Conservation (phyloP, 2,329 filamentous ascomycete genomes). For the Xylaria sp. region DNA sequence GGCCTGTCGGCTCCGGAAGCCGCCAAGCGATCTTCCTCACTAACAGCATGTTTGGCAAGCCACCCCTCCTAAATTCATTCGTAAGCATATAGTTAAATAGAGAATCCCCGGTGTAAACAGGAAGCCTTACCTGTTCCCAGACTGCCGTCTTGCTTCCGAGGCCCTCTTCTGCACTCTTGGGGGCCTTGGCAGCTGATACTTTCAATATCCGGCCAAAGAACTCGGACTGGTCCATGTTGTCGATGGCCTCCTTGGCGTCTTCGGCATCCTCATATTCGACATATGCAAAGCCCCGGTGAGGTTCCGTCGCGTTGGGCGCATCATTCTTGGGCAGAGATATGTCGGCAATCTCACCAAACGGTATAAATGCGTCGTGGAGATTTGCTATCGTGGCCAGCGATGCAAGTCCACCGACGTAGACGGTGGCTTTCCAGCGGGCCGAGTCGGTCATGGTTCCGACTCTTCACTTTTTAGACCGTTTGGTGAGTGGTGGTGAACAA, state of each 20-base stretch:
- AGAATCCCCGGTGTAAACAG: conserved; percentile 4
- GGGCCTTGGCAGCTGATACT: conserved; percentile 89
- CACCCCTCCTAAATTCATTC: conserved; percentile 79
- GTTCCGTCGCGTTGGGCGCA: conserved; percentile 78
- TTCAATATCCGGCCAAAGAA: conserved; percentile 93
- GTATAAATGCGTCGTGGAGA: conserved; percentile 91
- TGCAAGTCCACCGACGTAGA: conserved; percentile 92
- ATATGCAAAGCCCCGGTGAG: conserved; percentile 94
- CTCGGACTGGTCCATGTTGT: conserved; percentile 99
- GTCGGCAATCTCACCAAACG: conserved; percentile 95
- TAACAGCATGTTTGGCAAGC: conserved; percentile 86
- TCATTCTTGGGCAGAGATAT: conserved; percentile 91
- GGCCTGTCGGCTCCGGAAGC: conserved; percentile 62
- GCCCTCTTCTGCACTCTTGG: conserved; percentile 88
- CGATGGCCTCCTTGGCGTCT: conserved; percentile 93
- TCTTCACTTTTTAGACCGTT: conserved; percentile 7
- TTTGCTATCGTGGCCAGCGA: conserved; percentile 78
- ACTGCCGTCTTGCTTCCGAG: conserved; percentile 92
- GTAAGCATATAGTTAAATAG: conserved; percentile 40
- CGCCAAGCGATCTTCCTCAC: conserved; percentile 78
- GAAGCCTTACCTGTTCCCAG: conserved; percentile 86
- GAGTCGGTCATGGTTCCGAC: conserved; percentile 77
- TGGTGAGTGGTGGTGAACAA: conserved; percentile 4
- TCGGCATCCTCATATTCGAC: conserved; percentile 89
- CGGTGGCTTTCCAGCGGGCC: conserved; percentile 85